Base-by-base conservation (phyloP, 495 filamentous ascomycete species). In the Lasiosphaeris hirsuta region DNA sequence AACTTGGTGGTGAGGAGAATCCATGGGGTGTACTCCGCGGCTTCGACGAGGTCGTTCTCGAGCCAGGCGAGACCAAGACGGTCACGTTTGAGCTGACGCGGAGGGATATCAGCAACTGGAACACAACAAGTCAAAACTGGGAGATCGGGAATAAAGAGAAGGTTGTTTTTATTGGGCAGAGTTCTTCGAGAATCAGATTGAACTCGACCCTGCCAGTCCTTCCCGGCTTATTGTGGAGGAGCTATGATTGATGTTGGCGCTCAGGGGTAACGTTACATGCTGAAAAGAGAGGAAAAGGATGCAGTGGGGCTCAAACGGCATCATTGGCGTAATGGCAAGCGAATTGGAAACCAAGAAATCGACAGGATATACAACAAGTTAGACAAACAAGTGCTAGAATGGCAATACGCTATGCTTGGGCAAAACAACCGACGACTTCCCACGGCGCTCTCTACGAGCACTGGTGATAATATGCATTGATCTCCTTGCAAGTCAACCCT, bases 51-150 rank as follows among this genome's bases (percentile, higher is more conserved):
- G 69, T 92, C 10, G 62, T 71, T 13, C 59, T 91, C n/a, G 67
- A 78, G 34, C 71, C 78, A 0, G 85, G 81, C 0, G 80, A 89
- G 65, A 77, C 70, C 34, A 75, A 69, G 62, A 77, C 63, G 7
- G 87, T 96, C 4, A 71, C 73, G 2, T 83, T 97, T 69, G 75
- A 83, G 2, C 65, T 96, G 37, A 92, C 83, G 17, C 81, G 92
- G 51, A 86, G 87, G 63, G 92, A 96, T 66, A 36, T 80, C 35
- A 78, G 76, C 61, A 96, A 92, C 65, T 97, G 92, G 92, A 86
- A 95, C 60, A 74, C 83, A 13, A 78, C 70, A 13, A 74, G 71
- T 9, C 88, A 95, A 78, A 87, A 96, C 72, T 97, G 92, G 92
- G 81, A 84, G 48, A 58, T 78, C 15, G 51, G 54, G 54, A 63